Evolutionary conservation across 2,329 filamentous ascomycete species (phyloP), one percentile per base, ranked within the genome.

Genomic region (Fusarium illudens): DNA sequence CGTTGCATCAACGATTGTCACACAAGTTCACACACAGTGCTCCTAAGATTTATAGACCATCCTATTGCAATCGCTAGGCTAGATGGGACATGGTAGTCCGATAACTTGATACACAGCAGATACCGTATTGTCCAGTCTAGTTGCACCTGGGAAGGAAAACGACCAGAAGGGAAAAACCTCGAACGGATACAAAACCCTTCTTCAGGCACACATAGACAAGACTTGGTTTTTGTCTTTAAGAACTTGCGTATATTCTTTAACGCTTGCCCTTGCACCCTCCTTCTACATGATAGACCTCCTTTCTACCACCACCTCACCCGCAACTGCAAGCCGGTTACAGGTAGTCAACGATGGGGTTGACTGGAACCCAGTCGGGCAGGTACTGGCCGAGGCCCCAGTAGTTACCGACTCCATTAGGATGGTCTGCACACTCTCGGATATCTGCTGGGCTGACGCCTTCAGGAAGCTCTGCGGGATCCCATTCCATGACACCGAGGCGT

Each of bases 321-420:
- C 36, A 39, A 15, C 39, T 25, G n/a, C 27, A 15, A n/a, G 9
- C n/a, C 44, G 10, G 20, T 19, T 36, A 15, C 4, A 51, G 32
- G 9, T 34, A 15, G 10, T 36, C 15, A 33, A 51, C 49, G 3
- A 36, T 15, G 17, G 11, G 62, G 9, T 66, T 69, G 2, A 46
- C 42, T 36, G 65, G 62, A 52, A 69, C 36, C 62, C 62, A 70
- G 13, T 51, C 7, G 1, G 62, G 62, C 4, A 70, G 25, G n/a
- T 67, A 67, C 42, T 64, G 13, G 3, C 66, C 62, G 29, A 20
- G 60, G 4, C 66, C 66, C 66, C 66, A 69, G 37, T 69, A 67
- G 6, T 69, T 67, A 3, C 58, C 62, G 8, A 34, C 37, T 13
- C 66, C 62, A 27, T 27, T 4, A 8, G 66, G 62, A 33, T 67